Conservation (phyloP, 2,329 filamentous ascomycete species). For the Fusarium tuaranense region DNA sequence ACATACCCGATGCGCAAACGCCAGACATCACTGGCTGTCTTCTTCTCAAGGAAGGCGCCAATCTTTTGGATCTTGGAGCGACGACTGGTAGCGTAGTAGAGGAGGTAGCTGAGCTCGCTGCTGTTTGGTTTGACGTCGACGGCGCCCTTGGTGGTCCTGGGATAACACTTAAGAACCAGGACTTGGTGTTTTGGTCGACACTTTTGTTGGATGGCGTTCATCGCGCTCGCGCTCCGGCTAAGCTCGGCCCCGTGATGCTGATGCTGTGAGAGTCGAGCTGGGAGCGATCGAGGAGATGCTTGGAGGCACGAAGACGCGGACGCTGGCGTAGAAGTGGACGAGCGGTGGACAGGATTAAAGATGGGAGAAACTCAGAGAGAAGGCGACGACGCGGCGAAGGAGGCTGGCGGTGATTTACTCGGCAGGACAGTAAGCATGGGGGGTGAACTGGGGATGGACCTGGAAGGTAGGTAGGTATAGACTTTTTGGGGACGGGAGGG, state of each 20-base stretch:
- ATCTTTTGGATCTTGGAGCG: conserved; percentile 97
- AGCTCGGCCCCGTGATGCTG: conserved; percentile 27
- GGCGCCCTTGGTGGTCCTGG: conserved; percentile 88
- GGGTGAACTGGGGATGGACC: conserved; percentile 7
- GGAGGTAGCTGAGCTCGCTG: conserved; percentile 94
- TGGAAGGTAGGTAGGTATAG: conserved; percentile 31
- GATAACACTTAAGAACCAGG: conserved; percentile 95
- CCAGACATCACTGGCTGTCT: conserved; percentile 92
- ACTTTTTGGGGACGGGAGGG: conserved; percentile 34
- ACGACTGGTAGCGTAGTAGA: conserved; percentile 96
- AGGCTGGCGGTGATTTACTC: conserved; percentile 33
- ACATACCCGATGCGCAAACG: conserved; percentile 85
- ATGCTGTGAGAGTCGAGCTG: neutral
- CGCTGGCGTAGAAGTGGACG: neutral
- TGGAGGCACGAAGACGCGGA: neutral
- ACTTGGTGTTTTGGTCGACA: conserved; percentile 97
- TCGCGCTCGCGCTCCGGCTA: conserved; percentile 48
- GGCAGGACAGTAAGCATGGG: conserved; percentile 25
- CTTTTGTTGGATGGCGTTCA: conserved; percentile 75
- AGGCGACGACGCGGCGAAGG: conserved; percentile 26
- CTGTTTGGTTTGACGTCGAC: conserved; percentile 96
- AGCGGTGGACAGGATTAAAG: conserved; percentile 10
- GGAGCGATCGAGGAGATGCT: neutral
- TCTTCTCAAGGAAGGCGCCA: conserved; percentile 92
- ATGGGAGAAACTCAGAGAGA: conserved; percentile 4